phyloP scores from a whole-genome alignment of 148 eudicot species.

The Camellia japonica region DNA sequence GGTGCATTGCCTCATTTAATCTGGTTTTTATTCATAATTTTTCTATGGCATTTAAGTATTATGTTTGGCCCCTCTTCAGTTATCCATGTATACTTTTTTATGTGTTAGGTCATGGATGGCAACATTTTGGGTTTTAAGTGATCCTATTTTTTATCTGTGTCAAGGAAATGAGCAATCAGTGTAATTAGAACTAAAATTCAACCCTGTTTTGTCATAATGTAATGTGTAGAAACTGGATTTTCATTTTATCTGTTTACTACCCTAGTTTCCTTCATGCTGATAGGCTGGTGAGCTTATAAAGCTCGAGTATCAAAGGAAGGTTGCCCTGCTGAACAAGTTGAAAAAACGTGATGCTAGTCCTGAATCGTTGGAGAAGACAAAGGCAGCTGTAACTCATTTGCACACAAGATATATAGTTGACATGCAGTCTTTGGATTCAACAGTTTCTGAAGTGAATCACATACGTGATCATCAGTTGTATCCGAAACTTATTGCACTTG shows the following conservation, averaged over 20 bases:
- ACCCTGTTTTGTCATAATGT: background rate
- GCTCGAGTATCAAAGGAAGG: slow-evolving; percentile 89
- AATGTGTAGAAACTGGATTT: background rate
- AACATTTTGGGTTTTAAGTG: background rate
- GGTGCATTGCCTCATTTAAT: slow-evolving; percentile 40
- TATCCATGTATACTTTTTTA: background rate
- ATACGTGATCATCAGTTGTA: slow-evolving; percentile 87
- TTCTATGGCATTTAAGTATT: background rate
- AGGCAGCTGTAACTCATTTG: slow-evolving; percentile 98
- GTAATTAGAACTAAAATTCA: background rate
- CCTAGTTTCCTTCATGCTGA: slow-evolving; percentile 16
- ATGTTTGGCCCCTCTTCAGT: background rate
- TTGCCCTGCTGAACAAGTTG: slow-evolving; percentile 65
- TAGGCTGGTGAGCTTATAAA: slow-evolving; percentile 96
- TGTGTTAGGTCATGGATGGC: background rate
- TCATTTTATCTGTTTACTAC: background rate
- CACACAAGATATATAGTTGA: slow-evolving; percentile 97
- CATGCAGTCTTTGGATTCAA: slow-evolving; percentile 98
- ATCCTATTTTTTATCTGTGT: background rate
- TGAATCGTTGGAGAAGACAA: slow-evolving; percentile 87
- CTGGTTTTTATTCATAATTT: background rate
- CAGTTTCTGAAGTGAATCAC: slow-evolving; percentile 85
- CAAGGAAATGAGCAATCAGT: background rate
- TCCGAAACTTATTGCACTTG: slow-evolving; percentile 89
- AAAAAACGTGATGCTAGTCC: slow-evolving; percentile 72